phyloP scores from a whole-genome alignment of 2,329 filamentous ascomycete genomes.

The Aspergillus ruber region DNA sequence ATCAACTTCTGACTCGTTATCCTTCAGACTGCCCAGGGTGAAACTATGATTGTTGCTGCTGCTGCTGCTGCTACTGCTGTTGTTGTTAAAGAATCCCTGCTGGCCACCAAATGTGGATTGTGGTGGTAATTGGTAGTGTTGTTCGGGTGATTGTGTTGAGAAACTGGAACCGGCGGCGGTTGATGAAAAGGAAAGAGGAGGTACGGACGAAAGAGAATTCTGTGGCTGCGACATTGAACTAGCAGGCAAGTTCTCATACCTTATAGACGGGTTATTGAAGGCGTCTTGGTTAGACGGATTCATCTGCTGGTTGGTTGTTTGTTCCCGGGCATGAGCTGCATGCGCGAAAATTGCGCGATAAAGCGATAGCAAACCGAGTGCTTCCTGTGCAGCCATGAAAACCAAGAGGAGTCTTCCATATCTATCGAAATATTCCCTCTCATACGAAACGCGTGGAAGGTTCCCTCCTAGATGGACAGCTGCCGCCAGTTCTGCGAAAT shows the following conservation, averaged over 20 bases:
- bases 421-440: conserved; percentile 31
- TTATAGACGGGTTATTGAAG: background rate
- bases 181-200: conserved; percentile 26
- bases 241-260: background rate
- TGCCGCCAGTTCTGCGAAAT: conserved; percentile 31
- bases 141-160: conserved; percentile 18
- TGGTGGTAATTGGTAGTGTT: conserved; percentile 11
- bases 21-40: conserved; percentile 25
- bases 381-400: conserved; percentile 36
- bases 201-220: conserved; percentile 13
- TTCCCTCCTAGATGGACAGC: conserved; percentile 33
- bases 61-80: too few species aligned
- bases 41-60: conserved; percentile 29
- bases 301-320: background rate
- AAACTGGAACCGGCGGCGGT: conserved; percentile 22
- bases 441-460: conserved; percentile 23
- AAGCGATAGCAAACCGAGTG: conserved; percentile 23
- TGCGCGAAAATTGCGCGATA: conserved; percentile 10
- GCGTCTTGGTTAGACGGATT: background rate
- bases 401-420: conserved; percentile 33
- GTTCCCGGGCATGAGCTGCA: background rate
- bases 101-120: conserved; percentile 15
- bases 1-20: conserved; percentile 25
- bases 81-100: conserved; percentile 1
- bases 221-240: background rate